Percentiles rank a stretch among this genome's conserved stretches.
Conservation (phyloP, 371 early-diverging fungal species). For the Conidiobolus incongruus region DNA sequence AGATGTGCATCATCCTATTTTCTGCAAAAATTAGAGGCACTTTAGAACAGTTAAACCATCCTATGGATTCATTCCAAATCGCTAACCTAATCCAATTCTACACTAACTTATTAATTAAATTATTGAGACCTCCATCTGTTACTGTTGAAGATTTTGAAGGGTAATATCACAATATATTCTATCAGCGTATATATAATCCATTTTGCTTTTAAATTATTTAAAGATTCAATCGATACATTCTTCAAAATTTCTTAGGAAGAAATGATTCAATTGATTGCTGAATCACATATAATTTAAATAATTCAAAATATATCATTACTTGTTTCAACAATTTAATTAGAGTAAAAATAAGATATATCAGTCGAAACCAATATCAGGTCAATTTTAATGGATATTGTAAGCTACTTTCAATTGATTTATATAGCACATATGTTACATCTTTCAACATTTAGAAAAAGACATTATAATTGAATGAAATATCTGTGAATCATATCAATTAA, state of each 20-base stretch:
- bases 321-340: too few relatives aligned
- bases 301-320: too few relatives aligned
- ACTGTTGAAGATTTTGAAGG: too few relatives aligned
- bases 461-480: not conserved
- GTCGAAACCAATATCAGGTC: not conserved
- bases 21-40: too few relatives aligned
- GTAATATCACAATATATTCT: too few relatives aligned
- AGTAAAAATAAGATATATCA: not conserved
- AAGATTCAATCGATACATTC: not conserved
- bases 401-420: not conserved
- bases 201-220: not conserved
- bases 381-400: not conserved
- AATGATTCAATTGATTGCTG: not conserved
- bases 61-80: not conserved
- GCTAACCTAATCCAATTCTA: constrained; percentile 2
- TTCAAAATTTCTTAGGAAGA: constrained; percentile 1
- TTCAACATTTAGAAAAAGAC: not conserved
- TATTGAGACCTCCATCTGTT: too few relatives aligned
- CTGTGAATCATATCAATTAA: not conserved
- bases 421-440: not conserved
- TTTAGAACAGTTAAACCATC: not conserved
- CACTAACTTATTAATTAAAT: not conserved
- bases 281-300: not conserved
- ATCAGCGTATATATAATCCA: not conserved
- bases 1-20: too few relatives aligned